Conservation (phyloP, 1,284 basidiomycete species). For the Neolentinus lepideus region DNA sequence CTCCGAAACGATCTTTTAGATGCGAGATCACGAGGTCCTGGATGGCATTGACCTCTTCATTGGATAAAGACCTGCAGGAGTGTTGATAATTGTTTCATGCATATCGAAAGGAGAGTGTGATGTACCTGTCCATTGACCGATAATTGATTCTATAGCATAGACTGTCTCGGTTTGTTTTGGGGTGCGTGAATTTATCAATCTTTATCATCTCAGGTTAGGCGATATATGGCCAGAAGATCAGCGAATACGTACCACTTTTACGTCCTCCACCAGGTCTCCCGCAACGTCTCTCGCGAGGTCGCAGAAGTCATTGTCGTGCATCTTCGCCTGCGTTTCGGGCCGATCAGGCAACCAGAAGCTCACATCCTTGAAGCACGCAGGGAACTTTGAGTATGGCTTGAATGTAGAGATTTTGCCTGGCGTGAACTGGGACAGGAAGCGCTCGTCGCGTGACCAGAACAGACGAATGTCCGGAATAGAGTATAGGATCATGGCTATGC, state of each 20-base stretch:
- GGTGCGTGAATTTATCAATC: slow-evolving; percentile 93
- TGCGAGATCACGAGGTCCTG: slow-evolving; percentile 53
- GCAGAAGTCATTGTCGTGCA: slow-evolving; percentile 77
- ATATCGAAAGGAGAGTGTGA: background rate
- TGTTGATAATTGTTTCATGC: background rate
- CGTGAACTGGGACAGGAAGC: slow-evolving; percentile 87
- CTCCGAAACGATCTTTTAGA: slow-evolving; percentile 56
- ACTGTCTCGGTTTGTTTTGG: slow-evolving; percentile 77
- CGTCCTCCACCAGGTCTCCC: slow-evolving; percentile 89
- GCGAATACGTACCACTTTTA: slow-evolving; percentile 60
- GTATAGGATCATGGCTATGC: slow-evolving; percentile 98
- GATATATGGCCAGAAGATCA: background rate
- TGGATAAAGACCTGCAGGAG: slow-evolving; percentile 68
- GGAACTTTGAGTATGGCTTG: slow-evolving; percentile 86
- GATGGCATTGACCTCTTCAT: slow-evolving; percentile 82
- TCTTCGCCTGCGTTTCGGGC: slow-evolving; percentile 61
- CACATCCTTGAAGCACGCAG: slow-evolving; percentile 84
- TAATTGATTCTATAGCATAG: slow-evolving; percentile 93
- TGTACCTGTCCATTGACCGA: slow-evolving; percentile 90
- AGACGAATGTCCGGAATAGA: slow-evolving; percentile 98
- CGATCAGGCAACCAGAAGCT: slow-evolving; percentile 79
- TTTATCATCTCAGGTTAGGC: slow-evolving; percentile 21
- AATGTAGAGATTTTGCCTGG: slow-evolving; percentile 74
- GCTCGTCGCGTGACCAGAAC: slow-evolving; percentile 91
- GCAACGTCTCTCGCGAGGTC: slow-evolving; percentile 91